Conservation (phyloP, 2,329 filamentous ascomycete species). For the Mycogone perniciosa region DNA sequence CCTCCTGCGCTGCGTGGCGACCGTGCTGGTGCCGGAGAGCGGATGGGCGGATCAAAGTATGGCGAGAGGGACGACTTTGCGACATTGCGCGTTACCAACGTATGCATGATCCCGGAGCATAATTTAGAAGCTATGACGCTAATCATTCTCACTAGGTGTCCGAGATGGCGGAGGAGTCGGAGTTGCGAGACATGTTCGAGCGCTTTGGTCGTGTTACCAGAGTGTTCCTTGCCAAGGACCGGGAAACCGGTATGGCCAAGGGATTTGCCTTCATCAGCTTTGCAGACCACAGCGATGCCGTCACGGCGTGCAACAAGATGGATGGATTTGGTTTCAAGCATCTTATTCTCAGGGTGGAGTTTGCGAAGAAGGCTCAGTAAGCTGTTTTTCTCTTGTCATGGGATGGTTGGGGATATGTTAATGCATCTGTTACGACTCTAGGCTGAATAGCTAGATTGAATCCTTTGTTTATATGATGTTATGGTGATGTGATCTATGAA, state of each 20-base stretch:
- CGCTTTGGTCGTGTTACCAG: constrained; percentile 93
- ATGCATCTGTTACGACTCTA: constrained; percentile 13
- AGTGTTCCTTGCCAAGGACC: constrained; percentile 96
- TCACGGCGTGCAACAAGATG: constrained; percentile 93
- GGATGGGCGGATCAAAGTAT: constrained; percentile 77
- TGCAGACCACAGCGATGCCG: constrained; percentile 81
- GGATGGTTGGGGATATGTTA: constrained; percentile 24
- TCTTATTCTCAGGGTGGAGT: constrained; percentile 80
- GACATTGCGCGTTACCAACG: constrained; percentile 95
- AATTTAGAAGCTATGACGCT: constrained; percentile 13
- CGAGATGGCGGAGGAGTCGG: constrained; percentile 93
- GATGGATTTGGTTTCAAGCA: constrained; percentile 90
- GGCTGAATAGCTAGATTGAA: constrained; percentile 8
- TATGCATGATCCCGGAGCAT: constrained; percentile 32
- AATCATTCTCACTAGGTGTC: constrained; percentile 58
- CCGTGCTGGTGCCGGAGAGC: constrained; percentile 60
- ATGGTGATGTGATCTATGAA: not conserved
- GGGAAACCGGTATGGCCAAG: constrained; percentile 93
- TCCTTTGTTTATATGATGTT: not conserved
- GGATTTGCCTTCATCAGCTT: constrained; percentile 99
- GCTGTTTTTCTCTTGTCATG: constrained; percentile 25
- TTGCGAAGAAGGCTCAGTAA: constrained; percentile 65
- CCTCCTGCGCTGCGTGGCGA: constrained; percentile 84
- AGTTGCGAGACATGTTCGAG: constrained; percentile 97
- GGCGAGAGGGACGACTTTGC: constrained; percentile 92